These are phyloP conservation scores for Immersiporthe knoxdaviesiana DNA, from an alignment of 2,329 filamentous ascomycete genomes.

Conservation along the genomic window DNA sequence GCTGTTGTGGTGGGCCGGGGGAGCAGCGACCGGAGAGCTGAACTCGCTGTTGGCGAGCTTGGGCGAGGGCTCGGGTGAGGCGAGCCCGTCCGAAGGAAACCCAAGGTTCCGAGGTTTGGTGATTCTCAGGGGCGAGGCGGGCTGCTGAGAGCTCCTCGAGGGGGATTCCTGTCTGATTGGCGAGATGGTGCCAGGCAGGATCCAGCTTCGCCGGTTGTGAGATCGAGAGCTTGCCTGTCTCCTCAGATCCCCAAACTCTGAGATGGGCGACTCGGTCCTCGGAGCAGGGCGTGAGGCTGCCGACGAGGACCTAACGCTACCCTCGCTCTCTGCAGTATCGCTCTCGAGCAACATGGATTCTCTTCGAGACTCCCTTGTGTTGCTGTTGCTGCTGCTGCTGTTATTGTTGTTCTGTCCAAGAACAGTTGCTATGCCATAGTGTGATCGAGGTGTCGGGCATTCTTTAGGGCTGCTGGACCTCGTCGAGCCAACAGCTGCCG, in stretches of 20 bases:
- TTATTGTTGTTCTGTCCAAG: conserved; percentile 57
- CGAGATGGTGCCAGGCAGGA: conserved; percentile 77
- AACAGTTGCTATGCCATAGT: conserved; percentile 64
- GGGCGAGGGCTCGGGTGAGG: conserved; percentile 88
- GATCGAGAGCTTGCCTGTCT: conserved; percentile 79
- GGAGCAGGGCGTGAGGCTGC: conserved; percentile 67
- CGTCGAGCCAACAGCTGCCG: conserved; percentile 73
- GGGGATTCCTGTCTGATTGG: conserved; percentile 88
- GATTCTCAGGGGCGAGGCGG: conserved; percentile 85
- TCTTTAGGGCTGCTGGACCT: conserved; percentile 89
- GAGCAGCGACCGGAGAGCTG: conserved; percentile 69
- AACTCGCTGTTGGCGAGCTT: conserved; percentile 84
- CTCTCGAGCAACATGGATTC: conserved; percentile 81
- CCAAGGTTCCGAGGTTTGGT: conserved; percentile 73
- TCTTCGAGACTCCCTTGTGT: conserved; percentile 67
- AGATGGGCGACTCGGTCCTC: conserved; percentile 87
- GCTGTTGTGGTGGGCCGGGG: conserved; percentile 39
- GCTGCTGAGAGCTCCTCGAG: conserved; percentile 67
- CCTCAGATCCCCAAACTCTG: conserved; percentile 77
- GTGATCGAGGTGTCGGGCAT: conserved; percentile 87
- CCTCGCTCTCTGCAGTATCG: conserved; percentile 84
- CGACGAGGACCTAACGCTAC: conserved; percentile 81
- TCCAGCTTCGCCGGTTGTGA: conserved; percentile 83
- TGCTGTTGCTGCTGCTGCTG: conserved; percentile 51
- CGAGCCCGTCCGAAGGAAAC: conserved; percentile 64